A percentile compares a stretch with the other conserved stretches of the same genome.
phyloP scores from a whole-genome alignment of 495 filamentous ascomycete genomes.

The Trichodelitschia bisporula region DNA sequence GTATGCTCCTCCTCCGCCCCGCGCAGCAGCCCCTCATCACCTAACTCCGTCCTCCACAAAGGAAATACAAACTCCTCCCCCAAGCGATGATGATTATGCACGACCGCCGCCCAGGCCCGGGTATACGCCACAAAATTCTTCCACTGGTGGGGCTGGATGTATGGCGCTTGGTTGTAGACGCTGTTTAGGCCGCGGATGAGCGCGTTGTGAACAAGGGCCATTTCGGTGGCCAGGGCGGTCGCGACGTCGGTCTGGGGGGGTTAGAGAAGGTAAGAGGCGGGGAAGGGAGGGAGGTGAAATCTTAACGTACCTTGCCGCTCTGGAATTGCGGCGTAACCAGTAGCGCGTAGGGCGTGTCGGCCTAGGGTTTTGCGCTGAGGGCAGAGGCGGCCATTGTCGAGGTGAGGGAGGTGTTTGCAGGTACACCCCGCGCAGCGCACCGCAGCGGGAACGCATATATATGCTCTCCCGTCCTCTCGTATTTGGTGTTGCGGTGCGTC shows the following conservation, averaged over 20 bases:
- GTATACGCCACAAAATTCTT: conserved; percentile 26
- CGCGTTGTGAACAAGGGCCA: conserved; percentile 32
- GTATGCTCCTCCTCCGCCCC: too few relatives aligned
- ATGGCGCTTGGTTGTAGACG: conserved; percentile 23
- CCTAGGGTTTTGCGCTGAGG: conserved; percentile 5
- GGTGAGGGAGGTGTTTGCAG: too few relatives aligned
- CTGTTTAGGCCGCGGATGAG: conserved; percentile 34
- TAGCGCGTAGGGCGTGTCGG: conserved; percentile 6
- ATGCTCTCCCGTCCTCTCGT: too few relatives aligned
- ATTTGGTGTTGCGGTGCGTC: too few relatives aligned
- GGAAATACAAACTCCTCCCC: conserved; percentile 26
- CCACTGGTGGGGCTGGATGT: conserved; percentile 12
- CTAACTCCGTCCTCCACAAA: too few relatives aligned
- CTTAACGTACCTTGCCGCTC: background rate
- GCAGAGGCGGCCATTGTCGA: conserved; percentile 1
- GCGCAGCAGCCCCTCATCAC: too few relatives aligned
- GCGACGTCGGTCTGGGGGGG: conserved; percentile 6
- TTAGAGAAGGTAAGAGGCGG: background rate
- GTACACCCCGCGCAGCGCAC: too few relatives aligned
- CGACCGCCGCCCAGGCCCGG: conserved; percentile 25
- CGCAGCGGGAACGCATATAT: too few relatives aligned
- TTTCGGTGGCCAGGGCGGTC: conserved; percentile 23
- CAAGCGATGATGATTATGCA: conserved; percentile 28
- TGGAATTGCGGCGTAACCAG: conserved; percentile 3
- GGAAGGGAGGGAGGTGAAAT: background rate